Conservation (phyloP, 2,329 filamentous ascomycete species). For the Pseudogymnoascus sp. region DNA sequence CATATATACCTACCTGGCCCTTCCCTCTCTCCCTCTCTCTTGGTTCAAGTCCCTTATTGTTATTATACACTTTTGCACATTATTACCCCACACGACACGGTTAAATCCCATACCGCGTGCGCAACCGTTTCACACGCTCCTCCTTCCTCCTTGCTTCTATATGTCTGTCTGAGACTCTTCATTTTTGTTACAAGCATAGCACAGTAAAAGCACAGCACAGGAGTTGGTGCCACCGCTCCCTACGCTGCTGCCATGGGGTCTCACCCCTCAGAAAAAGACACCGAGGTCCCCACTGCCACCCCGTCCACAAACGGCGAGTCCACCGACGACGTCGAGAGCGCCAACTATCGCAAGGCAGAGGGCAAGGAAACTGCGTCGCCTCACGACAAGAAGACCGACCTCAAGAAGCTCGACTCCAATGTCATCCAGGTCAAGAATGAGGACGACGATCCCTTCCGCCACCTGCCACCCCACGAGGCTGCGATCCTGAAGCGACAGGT, state of each 20-base stretch:
- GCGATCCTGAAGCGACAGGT: conserved; percentile 63
- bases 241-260: neutral
- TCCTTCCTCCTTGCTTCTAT: neutral
- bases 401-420: conserved; percentile 34
- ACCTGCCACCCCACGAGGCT: conserved; percentile 60
- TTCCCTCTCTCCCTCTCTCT: neutral
- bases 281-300: conserved; percentile 12
- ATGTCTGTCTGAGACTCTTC: neutral
- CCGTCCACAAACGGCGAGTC: conserved; percentile 22
- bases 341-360: conserved; percentile 20
- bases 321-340: conserved; percentile 16
- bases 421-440: conserved; percentile 29
- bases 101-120: neutral
- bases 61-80: neutral
- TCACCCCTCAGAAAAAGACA: neutral
- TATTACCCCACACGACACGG: neutral
- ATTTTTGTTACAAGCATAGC: neutral
- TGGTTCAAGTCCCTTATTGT: neutral
- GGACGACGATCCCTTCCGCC: conserved; percentile 49
- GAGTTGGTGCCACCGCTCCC: neutral
- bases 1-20: neutral
- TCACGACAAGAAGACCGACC: conserved; percentile 52
- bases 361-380: conserved; percentile 48
- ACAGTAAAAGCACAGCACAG: neutral
- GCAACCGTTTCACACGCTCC: neutral